Base-by-base conservation (phyloP, 805 yeast genomes). In the Nakazawaea populi region DNA sequence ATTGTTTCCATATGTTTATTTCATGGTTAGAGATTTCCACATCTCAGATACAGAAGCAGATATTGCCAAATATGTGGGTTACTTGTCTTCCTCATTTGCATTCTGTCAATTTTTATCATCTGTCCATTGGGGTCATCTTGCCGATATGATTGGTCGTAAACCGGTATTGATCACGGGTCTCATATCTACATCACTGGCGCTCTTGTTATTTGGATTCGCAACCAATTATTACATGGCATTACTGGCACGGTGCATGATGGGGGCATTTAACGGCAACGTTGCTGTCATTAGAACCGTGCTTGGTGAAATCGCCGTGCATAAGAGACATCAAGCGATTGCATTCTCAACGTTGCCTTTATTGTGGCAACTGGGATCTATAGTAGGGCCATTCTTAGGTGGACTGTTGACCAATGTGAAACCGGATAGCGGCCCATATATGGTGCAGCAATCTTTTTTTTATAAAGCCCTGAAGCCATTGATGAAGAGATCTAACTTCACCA, bases 251-350 rank as follows among this genome's bases (percentile, higher is more conserved):
- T 67, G 74, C 24, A 55, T 73, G 42, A 74, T 77, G 65, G 88
- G 88, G 0, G 64, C 75, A 2, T 63, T 82, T 39, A 82, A 82
- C 59, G 87, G 87, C 5, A 82, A 82, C 58, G 77, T 80, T 7
- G 81, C 82, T 1, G 85, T 82, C 11, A 58, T 82, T 35, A 66
- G 87, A 60, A 82, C 87, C 0, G 64, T 74, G 45, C 71, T 82
- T 44, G 87, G 86, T 2, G 88, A 82, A 58, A 64, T 79, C 14
- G 82, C 83, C 6, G 63, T 66, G 6, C 77, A 81, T 52, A 69
- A 79, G 49, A 69, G 69, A 41, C 86, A 82, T 59, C 86, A 82
- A 61, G 83, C 84, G 7, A 49, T 80, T 7, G 85, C 85, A 2
- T 81, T 82, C 58, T 73, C 82, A 34, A 76, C 80, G 5, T 70